A percentile compares a stretch with the other conserved stretches of the same genome.
These are phyloP conservation scores for Urostyla sp. DNA, from an alignment of 73 alveolate species.

Conservation along the genomic window DNA sequence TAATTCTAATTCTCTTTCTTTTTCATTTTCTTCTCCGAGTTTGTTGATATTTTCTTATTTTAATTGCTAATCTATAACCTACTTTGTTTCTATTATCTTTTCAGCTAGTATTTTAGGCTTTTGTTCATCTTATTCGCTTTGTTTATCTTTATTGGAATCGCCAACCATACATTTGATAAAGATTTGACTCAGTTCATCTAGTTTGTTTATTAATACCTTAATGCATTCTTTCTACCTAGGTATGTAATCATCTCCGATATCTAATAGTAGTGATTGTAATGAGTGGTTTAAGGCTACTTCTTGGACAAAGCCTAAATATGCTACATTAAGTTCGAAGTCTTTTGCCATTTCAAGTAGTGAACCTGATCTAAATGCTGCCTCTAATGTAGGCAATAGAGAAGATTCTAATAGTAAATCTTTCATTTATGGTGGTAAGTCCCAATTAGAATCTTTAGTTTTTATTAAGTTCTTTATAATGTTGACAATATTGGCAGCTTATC, in stretches of 20 bases:
- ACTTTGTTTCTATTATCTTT: slow-evolving; percentile 78
- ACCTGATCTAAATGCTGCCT: slow-evolving; percentile 96
- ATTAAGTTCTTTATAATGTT: slow-evolving; percentile 86
- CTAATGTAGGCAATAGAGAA: slow-evolving; percentile 92
- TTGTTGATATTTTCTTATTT: too few relatives aligned
- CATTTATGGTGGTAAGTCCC: slow-evolving; percentile 76
- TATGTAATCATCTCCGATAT: slow-evolving; percentile 89
- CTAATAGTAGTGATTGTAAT: slow-evolving; percentile 82
- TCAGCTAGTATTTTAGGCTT: slow-evolving; percentile 87
- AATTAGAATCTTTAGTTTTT: slow-evolving; percentile 72
- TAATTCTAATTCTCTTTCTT: slow-evolving; percentile 66
- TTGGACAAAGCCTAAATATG: slow-evolving; percentile 87
- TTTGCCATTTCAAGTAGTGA: slow-evolving; percentile 95
- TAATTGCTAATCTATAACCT: too few relatives aligned
- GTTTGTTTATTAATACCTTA: slow-evolving; percentile 73
- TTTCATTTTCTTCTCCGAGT: slow-evolving; percentile 76
- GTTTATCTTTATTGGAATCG: slow-evolving; percentile 53
- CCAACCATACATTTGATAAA: slow-evolving; percentile 85
- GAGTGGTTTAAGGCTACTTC: slow-evolving; percentile 79
- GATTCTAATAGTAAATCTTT: slow-evolving; percentile 83
- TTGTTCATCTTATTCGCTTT: slow-evolving; percentile 71
- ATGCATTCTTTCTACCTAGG: slow-evolving; percentile 92
- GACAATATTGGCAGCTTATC: slow-evolving; percentile 82
- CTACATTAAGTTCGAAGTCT: slow-evolving; percentile 84
- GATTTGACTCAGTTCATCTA: slow-evolving; percentile 82